Conservation (phyloP, 768 basidiomycete genomes). For the Phanerochaete carnosa region DNA sequence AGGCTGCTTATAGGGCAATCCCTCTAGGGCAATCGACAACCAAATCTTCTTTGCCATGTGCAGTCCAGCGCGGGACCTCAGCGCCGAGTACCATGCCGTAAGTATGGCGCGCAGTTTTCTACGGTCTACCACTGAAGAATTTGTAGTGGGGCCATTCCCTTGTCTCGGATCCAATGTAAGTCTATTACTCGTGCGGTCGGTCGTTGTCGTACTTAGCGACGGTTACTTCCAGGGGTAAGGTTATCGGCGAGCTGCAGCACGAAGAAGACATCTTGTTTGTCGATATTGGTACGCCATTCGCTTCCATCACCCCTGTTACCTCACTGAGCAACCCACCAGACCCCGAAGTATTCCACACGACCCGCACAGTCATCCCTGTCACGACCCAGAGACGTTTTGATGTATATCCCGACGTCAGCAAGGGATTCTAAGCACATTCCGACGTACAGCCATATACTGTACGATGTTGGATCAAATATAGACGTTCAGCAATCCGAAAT, state of each 20-base stretch:
- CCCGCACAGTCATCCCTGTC: constrained; percentile 87
- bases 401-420: constrained; percentile 78
- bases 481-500: not conserved
- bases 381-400: constrained; percentile 89
- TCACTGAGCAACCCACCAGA: constrained; percentile 34
- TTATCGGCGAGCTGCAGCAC: constrained; percentile 72
- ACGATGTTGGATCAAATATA: not conserved
- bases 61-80: constrained; percentile 85
- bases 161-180: constrained; percentile 87
- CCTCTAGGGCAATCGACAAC: constrained; percentile 84
- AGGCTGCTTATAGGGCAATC: not conserved
- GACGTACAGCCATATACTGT: not conserved
- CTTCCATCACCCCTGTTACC: not conserved
- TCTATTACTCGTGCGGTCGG: constrained; percentile 6
- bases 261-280: constrained; percentile 76
- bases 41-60: constrained; percentile 97
- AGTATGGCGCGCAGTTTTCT: constrained; percentile 23
- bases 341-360: constrained; percentile 57
- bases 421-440: constrained; percentile 14
- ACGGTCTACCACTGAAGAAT: not conserved
- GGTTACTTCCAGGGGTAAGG: constrained; percentile 55
- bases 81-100: constrained; percentile 85
- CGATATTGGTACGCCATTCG: constrained; percentile 64
- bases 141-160: constrained; percentile 85
- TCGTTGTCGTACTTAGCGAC: not conserved